A percentile compares a stretch with the other conserved stretches of the same genome.
Conservation (phyloP, 306 rosid genomes). For the Parietaria judaica region DNA sequence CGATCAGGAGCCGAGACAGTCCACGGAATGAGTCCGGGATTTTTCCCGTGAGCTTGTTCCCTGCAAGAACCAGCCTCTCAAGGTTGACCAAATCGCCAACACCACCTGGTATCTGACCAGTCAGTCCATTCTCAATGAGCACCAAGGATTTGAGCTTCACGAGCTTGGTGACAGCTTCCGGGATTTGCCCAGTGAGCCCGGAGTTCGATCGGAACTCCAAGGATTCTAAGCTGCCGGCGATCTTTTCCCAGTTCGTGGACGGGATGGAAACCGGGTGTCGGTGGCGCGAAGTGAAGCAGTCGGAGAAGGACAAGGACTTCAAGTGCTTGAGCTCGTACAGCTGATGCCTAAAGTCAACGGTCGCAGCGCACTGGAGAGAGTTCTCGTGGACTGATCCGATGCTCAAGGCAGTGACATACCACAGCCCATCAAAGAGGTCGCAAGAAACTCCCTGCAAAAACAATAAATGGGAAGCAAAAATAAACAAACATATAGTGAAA, state of each 20-base stretch:
- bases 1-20: constrained; percentile 44
- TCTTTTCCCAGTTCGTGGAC: constrained; percentile 49
- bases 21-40: constrained; percentile 46
- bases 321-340: constrained; percentile 63
- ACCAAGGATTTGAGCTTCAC: constrained; percentile 68
- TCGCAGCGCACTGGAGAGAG: constrained; percentile 52
- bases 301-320: constrained; percentile 58
- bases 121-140: constrained; percentile 50
- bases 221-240: constrained; percentile 53
- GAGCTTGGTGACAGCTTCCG: constrained; percentile 43
- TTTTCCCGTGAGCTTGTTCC: constrained; percentile 43
- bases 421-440: constrained; percentile 67
- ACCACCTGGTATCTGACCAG: constrained; percentile 47
- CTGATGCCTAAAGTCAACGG: constrained; percentile 40
- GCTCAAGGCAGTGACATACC: constrained; percentile 70
- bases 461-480: no score
- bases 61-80: constrained; percentile 59
- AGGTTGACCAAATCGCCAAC: constrained; percentile 49
- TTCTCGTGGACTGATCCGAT: constrained; percentile 83
- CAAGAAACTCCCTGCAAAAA: constrained; percentile 77
- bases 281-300: constrained; percentile 48
- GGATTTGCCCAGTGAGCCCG: constrained; percentile 55
- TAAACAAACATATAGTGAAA: no score
- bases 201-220: constrained; percentile 71
- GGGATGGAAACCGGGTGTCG: constrained; percentile 45